A percentile compares a stretch with the other conserved stretches of the same genome.
These are phyloP conservation scores for Cystobasidium onofrii DNA, from an alignment of 768 basidiomycete species.

Conservation along the genomic window DNA sequence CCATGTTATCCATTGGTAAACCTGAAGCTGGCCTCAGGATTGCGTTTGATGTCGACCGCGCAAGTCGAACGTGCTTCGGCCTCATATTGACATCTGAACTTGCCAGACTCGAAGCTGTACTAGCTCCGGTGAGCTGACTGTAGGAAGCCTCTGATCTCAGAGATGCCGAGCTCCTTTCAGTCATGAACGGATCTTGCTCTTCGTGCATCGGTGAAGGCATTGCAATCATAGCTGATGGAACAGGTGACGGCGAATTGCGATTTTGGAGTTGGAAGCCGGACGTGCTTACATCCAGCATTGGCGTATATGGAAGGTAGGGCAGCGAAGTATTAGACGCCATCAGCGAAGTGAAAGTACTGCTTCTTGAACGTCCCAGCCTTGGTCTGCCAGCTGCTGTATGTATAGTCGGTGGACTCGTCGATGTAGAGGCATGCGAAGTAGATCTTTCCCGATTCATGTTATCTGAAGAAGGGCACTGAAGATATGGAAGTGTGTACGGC, in stretches of 20 bases:
- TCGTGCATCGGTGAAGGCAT: neutral
- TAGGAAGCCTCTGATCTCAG: neutral
- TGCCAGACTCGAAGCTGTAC: neutral
- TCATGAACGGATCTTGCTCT: neutral
- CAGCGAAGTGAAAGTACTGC: neutral
- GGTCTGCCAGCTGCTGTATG: neutral
- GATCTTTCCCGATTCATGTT: neutral
- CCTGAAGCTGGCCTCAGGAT: neutral
- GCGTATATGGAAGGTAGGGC: conserved; percentile 19
- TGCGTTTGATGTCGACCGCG: conserved; percentile 1
- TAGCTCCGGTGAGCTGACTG: neutral
- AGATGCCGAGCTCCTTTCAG: neutral
- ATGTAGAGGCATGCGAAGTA: neutral
- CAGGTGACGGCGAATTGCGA: neutral
- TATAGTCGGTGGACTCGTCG: neutral
- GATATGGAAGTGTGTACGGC: neutral
- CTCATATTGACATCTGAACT: neutral
- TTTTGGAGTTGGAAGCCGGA: neutral
- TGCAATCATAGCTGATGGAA: neutral
- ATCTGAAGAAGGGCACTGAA: neutral
- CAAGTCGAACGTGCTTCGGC: neutral
- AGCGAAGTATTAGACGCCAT: conserved; percentile 6
- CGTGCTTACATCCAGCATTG: conserved; percentile 4
- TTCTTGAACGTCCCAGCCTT: neutral
- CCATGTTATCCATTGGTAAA: neutral